A percentile compares a stretch with the other conserved stretches of the same genome.
phyloP scores from a whole-genome alignment of 192 early-diverging fungal species.

The Coemansia sp. region DNA sequence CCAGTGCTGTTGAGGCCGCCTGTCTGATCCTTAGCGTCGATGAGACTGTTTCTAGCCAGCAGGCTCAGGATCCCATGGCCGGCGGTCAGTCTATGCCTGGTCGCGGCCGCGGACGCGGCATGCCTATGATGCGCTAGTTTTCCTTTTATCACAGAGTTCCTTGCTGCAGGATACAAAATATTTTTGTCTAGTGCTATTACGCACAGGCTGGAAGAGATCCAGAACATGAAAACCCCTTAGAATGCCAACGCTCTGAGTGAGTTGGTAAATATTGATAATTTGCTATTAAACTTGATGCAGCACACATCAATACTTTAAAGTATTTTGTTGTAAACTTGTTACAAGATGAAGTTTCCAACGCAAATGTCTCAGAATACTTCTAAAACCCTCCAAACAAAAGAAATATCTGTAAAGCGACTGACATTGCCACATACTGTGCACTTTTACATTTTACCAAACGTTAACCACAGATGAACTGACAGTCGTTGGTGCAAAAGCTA shows the following conservation, averaged over 20 bases:
- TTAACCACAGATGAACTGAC: neutral
- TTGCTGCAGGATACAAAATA: conserved; percentile 1
- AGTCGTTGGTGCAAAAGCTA: too few relatives aligned
- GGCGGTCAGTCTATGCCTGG: conserved; percentile 57
- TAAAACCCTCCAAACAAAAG: neutral
- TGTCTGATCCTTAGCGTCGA: conserved; percentile 95
- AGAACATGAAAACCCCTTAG: too few relatives aligned
- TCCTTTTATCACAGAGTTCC: neutral
- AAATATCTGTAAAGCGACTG: neutral
- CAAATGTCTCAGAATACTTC: too few relatives aligned
- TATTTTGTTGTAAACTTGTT: too few relatives aligned
- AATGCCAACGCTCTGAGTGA: too few relatives aligned
- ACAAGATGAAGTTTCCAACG: too few relatives aligned
- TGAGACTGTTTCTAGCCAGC: conserved; percentile 94
- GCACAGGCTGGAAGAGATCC: too few relatives aligned
- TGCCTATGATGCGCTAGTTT: conserved; percentile 27
- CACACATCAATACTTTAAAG: too few relatives aligned
- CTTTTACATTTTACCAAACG: neutral
- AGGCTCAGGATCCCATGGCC: conserved; percentile 68
- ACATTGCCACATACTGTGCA: neutral
- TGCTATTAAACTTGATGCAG: too few relatives aligned
- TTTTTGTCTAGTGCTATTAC: too few relatives aligned
- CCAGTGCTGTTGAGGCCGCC: conserved; percentile 92
- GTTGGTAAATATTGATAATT: too few relatives aligned
- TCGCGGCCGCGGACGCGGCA: conserved; percentile 68